These are phyloP conservation scores for Cyclotella cryptica DNA, from an alignment of 108 stramenopile genomes.

Conservation along the genomic window DNA sequence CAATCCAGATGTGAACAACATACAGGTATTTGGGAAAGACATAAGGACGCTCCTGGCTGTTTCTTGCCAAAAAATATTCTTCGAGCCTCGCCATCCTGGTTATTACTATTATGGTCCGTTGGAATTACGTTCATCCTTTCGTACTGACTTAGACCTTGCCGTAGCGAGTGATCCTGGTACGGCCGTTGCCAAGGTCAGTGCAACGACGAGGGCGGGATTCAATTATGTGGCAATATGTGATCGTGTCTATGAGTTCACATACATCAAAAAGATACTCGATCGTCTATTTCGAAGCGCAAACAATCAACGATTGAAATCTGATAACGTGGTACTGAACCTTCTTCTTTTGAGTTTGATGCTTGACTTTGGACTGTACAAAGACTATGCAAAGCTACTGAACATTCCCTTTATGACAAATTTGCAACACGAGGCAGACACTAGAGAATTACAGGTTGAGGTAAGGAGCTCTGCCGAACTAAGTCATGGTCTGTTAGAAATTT, in stretches of 20 bases:
- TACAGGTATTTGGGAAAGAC: constrained; percentile 63
- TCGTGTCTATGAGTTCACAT: constrained; percentile 58
- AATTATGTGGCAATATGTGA: constrained; percentile 43
- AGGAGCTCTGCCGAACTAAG: neutral
- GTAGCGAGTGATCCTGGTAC: constrained; percentile 38
- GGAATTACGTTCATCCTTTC: constrained; percentile 39
- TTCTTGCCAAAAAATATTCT: constrained; percentile 62
- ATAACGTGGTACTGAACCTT: constrained; percentile 58
- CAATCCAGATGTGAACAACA: constrained; percentile 60
- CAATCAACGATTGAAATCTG: constrained; percentile 48
- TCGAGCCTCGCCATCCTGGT: constrained; percentile 49
- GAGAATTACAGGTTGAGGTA: constrained; percentile 58
- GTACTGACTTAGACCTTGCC: constrained; percentile 54
- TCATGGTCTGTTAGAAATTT: neutral
- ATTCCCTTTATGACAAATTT: constrained; percentile 59
- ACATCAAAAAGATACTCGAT: constrained; percentile 48
- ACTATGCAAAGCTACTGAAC: constrained; percentile 55
- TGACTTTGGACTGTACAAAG: constrained; percentile 59
- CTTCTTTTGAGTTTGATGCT: constrained; percentile 54
- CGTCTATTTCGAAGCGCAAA: constrained; percentile 39
- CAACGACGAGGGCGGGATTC: constrained; percentile 11
- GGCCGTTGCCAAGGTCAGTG: constrained; percentile 41
- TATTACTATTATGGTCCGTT: constrained; percentile 63
- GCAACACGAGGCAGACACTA: constrained; percentile 56
- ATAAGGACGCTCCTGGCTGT: constrained; percentile 51